A percentile compares a stretch with the other conserved stretches of the same genome.
Evolutionary conservation across 2,329 filamentous ascomycete genomes (phyloP).

Genomic region (Neonectria hederae): DNA sequence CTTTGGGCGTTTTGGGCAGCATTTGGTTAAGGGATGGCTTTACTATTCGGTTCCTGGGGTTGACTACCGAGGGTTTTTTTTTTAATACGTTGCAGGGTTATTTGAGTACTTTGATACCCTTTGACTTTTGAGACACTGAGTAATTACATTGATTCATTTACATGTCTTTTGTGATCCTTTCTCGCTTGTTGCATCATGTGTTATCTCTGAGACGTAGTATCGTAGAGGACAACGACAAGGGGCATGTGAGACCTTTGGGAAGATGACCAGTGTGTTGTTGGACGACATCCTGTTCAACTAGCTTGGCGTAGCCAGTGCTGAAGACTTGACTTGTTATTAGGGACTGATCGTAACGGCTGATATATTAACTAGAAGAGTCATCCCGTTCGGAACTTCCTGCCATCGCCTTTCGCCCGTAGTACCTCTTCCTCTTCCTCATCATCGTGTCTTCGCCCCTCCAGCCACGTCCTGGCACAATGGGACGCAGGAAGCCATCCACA

Average conservation of each 20-base stretch:
- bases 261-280: neutral
- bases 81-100: slow-evolving; percentile 43
- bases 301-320: neutral
- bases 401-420: slow-evolving; percentile 31
- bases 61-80: slow-evolving; percentile 23
- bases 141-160: slow-evolving; percentile 22
- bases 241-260: neutral
- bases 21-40: slow-evolving; percentile 16
- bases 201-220: neutral
- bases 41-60: slow-evolving; percentile 23
- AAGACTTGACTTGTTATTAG: neutral
- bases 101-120: slow-evolving; percentile 49
- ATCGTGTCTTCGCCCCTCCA: slow-evolving; percentile 55
- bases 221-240: neutral
- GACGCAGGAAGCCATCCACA: slow-evolving; percentile 72
- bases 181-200: too few relatives aligned
- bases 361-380: slow-evolving; percentile 10
- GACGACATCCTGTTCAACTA: neutral
- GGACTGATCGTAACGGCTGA: neutral
- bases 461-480: slow-evolving; percentile 59
- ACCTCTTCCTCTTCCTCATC: slow-evolving; percentile 44
- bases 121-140: slow-evolving; percentile 37
- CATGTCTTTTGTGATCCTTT: neutral
- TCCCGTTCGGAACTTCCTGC: slow-evolving; percentile 25
- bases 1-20: slow-evolving; percentile 27